Percentiles rank a stretch among this genome's conserved stretches.
Conservation (phyloP, 2,329 filamentous ascomycete species). For the Xylaria sp. region DNA sequence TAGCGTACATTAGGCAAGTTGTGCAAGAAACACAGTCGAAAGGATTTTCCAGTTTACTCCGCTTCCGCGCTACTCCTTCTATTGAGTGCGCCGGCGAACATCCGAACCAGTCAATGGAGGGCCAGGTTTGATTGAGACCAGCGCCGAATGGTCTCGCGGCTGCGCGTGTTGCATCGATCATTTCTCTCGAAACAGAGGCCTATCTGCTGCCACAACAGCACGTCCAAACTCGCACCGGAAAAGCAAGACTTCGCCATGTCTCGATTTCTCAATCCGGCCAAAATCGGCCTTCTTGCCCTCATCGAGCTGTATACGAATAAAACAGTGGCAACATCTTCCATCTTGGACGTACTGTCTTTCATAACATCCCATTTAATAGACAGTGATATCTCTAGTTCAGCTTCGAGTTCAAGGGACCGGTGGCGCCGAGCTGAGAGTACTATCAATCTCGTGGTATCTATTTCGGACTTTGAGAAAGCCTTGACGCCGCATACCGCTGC, state of each 20-base stretch:
- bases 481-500: slow-evolving; percentile 63
- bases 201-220: background rate
- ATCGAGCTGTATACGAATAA: slow-evolving; percentile 83
- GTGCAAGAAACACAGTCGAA: background rate
- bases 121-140: slow-evolving; percentile 21
- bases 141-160: slow-evolving; percentile 26
- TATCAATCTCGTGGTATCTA: slow-evolving; percentile 64
- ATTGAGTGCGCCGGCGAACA: background rate
- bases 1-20: background rate
- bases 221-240: background rate
- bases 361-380: slow-evolving; percentile 77
- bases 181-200: slow-evolving; percentile 4
- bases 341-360: slow-evolving; percentile 81
- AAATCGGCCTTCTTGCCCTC: slow-evolving; percentile 83
- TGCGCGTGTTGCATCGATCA: slow-evolving; percentile 2
- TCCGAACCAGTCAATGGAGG: background rate
- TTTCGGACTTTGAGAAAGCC: slow-evolving; percentile 70
- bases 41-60: no score
- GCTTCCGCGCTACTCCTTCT: background rate
- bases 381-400: slow-evolving; percentile 51
- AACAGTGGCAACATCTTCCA: slow-evolving; percentile 74
- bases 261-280: slow-evolving; percentile 88
- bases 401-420: slow-evolving; percentile 49
- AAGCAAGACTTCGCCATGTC: slow-evolving; percentile 64
- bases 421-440: slow-evolving; percentile 63